phyloP scores from a whole-genome alignment of 2,329 filamentous ascomycete species.

The Myriosclerotinia duriaeana region DNA sequence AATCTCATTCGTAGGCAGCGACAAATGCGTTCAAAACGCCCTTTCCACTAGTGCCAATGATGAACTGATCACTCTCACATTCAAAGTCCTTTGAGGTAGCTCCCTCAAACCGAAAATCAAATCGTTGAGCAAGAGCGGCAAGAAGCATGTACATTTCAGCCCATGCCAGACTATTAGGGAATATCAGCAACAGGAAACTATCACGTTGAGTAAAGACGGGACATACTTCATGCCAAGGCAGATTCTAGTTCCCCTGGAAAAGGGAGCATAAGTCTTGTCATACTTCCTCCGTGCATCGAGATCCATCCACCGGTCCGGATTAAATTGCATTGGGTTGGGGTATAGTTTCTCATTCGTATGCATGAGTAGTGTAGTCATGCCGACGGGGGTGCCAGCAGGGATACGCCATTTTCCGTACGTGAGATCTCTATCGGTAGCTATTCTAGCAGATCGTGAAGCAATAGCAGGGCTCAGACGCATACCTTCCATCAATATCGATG shows the following conservation, averaged over 20 bases:
- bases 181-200: conserved; percentile 6
- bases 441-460: conserved; percentile 36
- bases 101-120: conserved; percentile 23
- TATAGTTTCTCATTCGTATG: conserved; percentile 45
- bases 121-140: conserved; percentile 21
- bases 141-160: conserved; percentile 24
- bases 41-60: conserved; percentile 23
- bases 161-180: conserved; percentile 23
- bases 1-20: background rate
- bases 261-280: conserved; percentile 44
- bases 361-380: conserved; percentile 43
- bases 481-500: conserved; percentile 39
- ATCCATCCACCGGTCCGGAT: conserved; percentile 46
- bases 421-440: conserved; percentile 34
- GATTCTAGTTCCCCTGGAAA: conserved; percentile 44
- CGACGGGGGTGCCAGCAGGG: conserved; percentile 42
- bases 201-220: background rate
- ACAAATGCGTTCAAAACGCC: conserved; percentile 15
- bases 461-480: conserved; percentile 39
- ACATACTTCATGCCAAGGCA: conserved; percentile 43
- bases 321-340: conserved; percentile 43
- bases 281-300: conserved; percentile 39
- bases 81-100: conserved; percentile 22
- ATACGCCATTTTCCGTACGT: conserved; percentile 26
- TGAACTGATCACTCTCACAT: conserved; percentile 26